Evolutionary conservation across 2,329 filamentous ascomycete genomes (phyloP).

Genomic region (Lachnellula occidentalis): DNA sequence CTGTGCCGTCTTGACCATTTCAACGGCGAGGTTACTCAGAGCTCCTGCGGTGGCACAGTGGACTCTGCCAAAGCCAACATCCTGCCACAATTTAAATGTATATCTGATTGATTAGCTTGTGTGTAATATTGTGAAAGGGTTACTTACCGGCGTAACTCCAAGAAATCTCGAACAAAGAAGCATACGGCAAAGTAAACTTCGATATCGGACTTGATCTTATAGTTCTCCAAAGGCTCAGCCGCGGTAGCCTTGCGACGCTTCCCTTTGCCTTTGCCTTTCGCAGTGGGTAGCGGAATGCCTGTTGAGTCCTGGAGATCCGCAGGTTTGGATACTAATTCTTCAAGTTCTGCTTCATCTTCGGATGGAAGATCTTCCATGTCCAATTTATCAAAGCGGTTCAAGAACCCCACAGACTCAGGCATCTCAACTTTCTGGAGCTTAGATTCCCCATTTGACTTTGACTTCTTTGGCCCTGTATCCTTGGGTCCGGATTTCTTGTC

Average conservation of each 20-base stretch:
- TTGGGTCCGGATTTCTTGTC: neutral
- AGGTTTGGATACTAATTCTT: neutral
- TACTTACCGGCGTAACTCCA: neutral
- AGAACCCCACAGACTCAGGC: neutral
- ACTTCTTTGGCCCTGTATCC: neutral
- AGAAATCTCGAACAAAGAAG: neutral
- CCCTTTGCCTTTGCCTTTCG: too few species aligned
- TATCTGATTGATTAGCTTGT: neutral
- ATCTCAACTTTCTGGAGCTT: too few species aligned
- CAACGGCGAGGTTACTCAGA: neutral
- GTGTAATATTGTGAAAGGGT: neutral
- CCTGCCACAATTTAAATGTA: neutral
- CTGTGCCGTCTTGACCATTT: neutral
- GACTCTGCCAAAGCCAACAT: neutral
- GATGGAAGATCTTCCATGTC: neutral
- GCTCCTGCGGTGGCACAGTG: neutral
- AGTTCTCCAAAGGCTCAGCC: too few species aligned
- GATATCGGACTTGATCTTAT: neutral
- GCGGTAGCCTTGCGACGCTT: too few species aligned
- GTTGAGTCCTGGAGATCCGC: too few species aligned
- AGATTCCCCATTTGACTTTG: too few species aligned
- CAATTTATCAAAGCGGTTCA: neutral
- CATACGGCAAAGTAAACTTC: neutral
- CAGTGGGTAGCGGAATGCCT: too few species aligned
- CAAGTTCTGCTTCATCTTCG: neutral